phyloP scores from a whole-genome alignment of 345 rosid species.

The Isatis tinctoria region DNA sequence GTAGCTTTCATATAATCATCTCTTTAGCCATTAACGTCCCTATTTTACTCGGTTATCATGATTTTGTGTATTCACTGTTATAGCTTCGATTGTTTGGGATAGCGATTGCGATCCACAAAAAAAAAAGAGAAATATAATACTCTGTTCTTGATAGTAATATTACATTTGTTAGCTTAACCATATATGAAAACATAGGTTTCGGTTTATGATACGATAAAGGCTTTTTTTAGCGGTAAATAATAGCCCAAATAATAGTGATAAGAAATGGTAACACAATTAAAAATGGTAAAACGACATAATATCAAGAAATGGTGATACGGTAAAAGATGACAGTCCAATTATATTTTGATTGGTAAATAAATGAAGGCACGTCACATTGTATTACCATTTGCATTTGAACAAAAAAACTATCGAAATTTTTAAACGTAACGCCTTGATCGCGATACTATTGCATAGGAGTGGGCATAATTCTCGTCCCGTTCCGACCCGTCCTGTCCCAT shows the following conservation, averaged over 20 bases:
- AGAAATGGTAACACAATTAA: not conserved
- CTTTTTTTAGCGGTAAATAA: not conserved
- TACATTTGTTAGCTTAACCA: not conserved
- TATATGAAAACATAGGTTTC: not conserved
- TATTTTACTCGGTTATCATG: not conserved
- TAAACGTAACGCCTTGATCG: not conserved
- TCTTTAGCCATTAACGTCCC: not conserved
- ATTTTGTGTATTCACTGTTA: not conserved
- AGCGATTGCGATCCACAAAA: not conserved
- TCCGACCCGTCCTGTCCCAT: no score
- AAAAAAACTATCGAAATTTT: not conserved
- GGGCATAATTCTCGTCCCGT: no score
- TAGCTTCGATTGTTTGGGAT: not conserved
- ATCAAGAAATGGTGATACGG: not conserved
- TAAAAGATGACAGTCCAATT: not conserved
- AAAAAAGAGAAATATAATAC: not conserved
- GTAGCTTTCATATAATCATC: not conserved
- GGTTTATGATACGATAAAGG: not conserved
- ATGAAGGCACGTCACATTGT: not conserved
- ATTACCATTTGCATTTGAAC: not conserved
- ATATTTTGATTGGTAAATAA: not conserved
- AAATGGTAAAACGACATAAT: not conserved
- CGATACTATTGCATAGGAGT: not conserved
- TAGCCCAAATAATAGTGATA: no score
- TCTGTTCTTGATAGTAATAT: not conserved